Percentiles rank a stretch among this genome's conserved stretches.
These are phyloP conservation scores for Luvunga scandens DNA, from an alignment of 345 rosid species.

Conservation along the genomic window DNA sequence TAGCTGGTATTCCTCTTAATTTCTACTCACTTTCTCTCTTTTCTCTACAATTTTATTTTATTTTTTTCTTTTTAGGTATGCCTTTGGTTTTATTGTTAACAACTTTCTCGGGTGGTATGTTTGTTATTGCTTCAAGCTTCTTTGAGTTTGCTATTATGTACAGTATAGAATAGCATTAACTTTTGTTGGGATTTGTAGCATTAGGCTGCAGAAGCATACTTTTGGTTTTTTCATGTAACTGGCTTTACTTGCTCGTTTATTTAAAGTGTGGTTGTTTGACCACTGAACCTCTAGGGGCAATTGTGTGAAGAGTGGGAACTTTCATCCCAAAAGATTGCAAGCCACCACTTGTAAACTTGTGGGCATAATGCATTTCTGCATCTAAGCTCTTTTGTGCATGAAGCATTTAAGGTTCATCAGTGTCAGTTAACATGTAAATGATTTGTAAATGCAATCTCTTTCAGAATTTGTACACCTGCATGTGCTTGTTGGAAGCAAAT, in stretches of 20 bases:
- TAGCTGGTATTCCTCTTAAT: conserved; percentile 52
- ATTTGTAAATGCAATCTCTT: not conserved
- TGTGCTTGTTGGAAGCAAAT: not conserved
- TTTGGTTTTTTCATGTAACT: not conserved
- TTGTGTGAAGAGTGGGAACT: not conserved
- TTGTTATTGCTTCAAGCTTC: not conserved
- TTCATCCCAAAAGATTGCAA: not conserved
- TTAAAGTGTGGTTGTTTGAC: not conserved
- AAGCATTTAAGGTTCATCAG: not conserved
- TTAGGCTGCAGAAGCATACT: not conserved
- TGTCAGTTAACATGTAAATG: not conserved
- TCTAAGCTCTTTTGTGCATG: not conserved
- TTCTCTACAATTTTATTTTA: too few species aligned
- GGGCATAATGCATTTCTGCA: not conserved
- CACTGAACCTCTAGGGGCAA: not conserved
- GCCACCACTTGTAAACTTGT: not conserved
- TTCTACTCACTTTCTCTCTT: not conserved
- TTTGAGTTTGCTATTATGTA: not conserved
- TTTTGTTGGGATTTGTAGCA: not conserved
- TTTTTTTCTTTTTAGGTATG: not conserved
- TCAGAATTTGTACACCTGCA: not conserved
- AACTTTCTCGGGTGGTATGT: not conserved
- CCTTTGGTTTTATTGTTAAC: too few species aligned
- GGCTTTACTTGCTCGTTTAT: not conserved
- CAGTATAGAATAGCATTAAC: not conserved